phyloP scores from a whole-genome alignment of 495 filamentous ascomycete genomes.

The Penicillium pancosmium region DNA sequence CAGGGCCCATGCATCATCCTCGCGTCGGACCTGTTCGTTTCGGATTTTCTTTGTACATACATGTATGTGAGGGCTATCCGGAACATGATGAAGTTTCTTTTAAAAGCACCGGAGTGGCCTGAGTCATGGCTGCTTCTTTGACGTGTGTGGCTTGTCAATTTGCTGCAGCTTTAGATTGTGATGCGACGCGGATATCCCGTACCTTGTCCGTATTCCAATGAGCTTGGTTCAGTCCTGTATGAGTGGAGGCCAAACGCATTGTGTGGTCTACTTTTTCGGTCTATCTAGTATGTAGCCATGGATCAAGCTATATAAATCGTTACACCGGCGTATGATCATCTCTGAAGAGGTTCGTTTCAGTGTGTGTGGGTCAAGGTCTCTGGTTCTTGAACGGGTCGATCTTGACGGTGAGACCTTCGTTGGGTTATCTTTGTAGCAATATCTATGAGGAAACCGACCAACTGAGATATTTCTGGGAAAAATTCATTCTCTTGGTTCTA shows the following conservation, averaged over 20 bases:
- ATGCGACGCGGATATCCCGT: background rate
- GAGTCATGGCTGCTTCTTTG: background rate
- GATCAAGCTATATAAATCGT: background rate
- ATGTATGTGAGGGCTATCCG: background rate
- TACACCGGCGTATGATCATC: background rate
- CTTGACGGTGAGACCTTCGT: no score
- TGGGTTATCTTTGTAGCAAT: no score
- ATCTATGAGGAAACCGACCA: no score
- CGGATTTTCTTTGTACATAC: background rate
- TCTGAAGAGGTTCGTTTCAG: background rate
- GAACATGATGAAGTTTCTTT: background rate
- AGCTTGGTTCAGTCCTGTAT: no score
- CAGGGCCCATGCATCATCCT: constrained; percentile 9
- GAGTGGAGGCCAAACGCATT: no score
- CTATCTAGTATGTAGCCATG: background rate
- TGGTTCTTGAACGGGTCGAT: background rate
- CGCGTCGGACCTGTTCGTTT: constrained; percentile 8
- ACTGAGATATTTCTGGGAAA: no score
- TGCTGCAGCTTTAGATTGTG: background rate
- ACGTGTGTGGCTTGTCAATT: background rate
- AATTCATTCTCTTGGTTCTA: no score
- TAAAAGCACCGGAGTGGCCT: background rate
- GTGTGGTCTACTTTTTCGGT: background rate
- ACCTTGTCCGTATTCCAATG: background rate
- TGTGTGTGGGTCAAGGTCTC: constrained; percentile 4